Base-by-base conservation (phyloP, 805 yeast species). In the Kodamaea sagamina region DNA sequence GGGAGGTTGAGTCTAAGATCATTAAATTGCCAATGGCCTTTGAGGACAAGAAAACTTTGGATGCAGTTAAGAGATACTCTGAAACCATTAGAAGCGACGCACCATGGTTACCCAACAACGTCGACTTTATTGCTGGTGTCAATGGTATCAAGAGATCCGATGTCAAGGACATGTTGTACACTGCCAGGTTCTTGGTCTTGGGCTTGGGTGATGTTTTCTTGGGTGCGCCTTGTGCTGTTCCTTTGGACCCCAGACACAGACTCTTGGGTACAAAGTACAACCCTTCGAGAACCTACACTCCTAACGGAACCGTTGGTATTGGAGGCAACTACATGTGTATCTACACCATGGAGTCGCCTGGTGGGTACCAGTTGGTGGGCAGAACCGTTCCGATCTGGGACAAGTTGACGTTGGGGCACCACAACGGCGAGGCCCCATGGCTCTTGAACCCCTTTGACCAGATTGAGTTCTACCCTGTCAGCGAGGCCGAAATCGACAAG, bases 311-410 rank as follows among this genome's bases (percentile, higher is more conserved):
- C 27, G 98, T 92, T 48, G 99, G 99, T 59, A 84, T 93, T 61
- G 99, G 99, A 50, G 98, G 99, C 55, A 89, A 86, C 87, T 93
- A 89, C 76, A 90, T 92, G 98, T 92, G 98, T 72, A 90, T 92
- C 55, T 92, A 92, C 67, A 89, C 98, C 24, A 90, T 92, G 92
- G 95, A 89, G 53, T 89, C 97, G 18, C 99, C 99, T 37, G 99
- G 99, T 68, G 99, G 99, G 24, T 92, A 92, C 68, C 98, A 92
- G 70, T 77, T 92, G 54, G 92, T 89, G 49, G 99, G 98, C 44
- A 81, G 98, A 61, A 92, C 99, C 8, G 82, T 93, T 52, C 98
- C 98, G 42, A 90, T 92, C 55, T 92, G 99, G 99, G 99, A 92
- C 63, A 90, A 89, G 69, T 76, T 92, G 55, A 77, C 87, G 24